Conservation (phyloP, 164 flowering plant species). For the Macadamia tetraphylla region DNA sequence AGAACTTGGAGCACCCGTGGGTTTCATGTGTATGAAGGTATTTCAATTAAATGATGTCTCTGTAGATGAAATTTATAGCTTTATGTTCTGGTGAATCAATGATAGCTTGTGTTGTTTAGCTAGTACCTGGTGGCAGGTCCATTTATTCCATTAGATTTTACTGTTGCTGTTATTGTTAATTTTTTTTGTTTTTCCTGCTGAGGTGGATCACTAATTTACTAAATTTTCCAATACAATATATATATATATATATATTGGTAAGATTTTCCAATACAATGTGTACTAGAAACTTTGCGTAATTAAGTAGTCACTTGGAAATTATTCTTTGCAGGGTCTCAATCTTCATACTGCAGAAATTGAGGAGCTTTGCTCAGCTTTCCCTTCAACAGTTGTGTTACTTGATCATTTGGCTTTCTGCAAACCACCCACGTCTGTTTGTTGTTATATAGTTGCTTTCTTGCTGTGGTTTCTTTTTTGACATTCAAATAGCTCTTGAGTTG, state of each 20-base stretch:
- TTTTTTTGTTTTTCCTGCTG: no score
- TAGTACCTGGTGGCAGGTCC: no score
- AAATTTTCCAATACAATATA: no score
- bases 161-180: no score
- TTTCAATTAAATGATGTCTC: background rate
- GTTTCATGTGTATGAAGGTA: constrained; percentile 94
- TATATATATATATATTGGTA: no score
- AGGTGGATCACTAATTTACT: no score
- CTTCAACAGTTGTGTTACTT: constrained; percentile 68
- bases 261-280: no score
- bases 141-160: no score
- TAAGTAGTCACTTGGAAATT: background rate
- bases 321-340: constrained; percentile 68
- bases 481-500: background rate
- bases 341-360: constrained; percentile 74
- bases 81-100: background rate
- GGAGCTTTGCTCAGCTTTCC: constrained; percentile 75
- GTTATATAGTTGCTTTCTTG: background rate
- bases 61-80: background rate
- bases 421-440: constrained; percentile 58
- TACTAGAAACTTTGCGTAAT: background rate
- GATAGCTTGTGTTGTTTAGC: background rate
- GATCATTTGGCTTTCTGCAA: constrained; percentile 94
- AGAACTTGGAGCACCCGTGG: constrained; percentile 83
- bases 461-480: background rate